Evolutionary conservation across 345 rosid genomes (phyloP).

Genomic region (Erodium maritimum): DNA sequence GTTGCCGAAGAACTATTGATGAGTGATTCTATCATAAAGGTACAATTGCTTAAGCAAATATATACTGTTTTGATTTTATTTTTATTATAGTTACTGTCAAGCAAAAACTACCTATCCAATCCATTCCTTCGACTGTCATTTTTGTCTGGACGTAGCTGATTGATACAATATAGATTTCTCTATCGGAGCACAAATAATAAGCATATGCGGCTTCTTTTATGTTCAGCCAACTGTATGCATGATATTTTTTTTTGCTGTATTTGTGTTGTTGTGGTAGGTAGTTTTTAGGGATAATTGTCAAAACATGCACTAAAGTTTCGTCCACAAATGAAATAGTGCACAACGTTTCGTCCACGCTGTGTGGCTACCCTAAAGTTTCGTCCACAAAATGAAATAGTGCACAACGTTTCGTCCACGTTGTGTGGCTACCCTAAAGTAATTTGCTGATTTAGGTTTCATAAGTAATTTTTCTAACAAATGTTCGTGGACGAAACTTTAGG

Average conservation of each 20-base stretch:
- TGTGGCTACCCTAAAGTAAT: too few species aligned
- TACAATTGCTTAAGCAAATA: conserved; percentile 19
- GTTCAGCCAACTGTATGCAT: neutral
- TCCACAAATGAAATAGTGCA: too few species aligned
- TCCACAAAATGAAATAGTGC: too few species aligned
- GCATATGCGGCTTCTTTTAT: neutral
- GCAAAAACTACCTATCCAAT: neutral
- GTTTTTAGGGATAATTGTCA: too few species aligned
- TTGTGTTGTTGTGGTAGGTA: neutral
- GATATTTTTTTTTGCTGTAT: neutral
- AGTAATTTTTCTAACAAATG: too few species aligned
- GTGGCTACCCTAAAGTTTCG: too few species aligned
- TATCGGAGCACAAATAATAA: neutral
- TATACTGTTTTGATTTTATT: conserved; percentile 5
- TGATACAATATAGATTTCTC: neutral
- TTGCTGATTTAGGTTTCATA: too few species aligned
- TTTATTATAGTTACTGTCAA: neutral
- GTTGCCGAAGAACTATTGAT: conserved; percentile 93
- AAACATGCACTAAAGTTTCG: too few species aligned
- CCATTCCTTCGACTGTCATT: neutral
- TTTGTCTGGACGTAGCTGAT: neutral
- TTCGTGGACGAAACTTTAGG: too few species aligned
- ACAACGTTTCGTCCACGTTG: too few species aligned
- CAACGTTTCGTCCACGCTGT: too few species aligned
- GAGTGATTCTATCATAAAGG: conserved; percentile 95